Conservation (phyloP, 2,329 filamentous ascomycete species). For the Microcyclospora pomicola region DNA sequence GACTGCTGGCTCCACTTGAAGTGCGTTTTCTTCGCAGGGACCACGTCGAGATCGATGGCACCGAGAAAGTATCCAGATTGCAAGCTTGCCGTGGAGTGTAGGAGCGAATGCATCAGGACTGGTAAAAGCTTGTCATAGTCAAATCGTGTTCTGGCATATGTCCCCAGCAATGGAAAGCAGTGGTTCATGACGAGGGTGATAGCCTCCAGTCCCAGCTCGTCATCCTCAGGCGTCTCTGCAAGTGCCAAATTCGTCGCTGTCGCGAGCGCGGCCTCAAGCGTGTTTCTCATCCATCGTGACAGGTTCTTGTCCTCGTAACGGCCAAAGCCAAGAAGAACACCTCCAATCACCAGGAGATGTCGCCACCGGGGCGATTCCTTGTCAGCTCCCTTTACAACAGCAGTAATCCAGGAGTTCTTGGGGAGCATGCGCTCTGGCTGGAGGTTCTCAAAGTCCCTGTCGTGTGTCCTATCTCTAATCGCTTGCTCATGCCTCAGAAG, state of each 20-base stretch:
- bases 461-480: slow-evolving; percentile 14
- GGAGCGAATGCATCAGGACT: slow-evolving; percentile 51
- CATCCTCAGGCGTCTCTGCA: slow-evolving; percentile 38
- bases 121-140: slow-evolving; percentile 58
- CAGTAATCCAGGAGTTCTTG: slow-evolving; percentile 44
- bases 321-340: slow-evolving; percentile 65
- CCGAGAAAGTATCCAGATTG: slow-evolving; percentile 62
- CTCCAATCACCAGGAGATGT: slow-evolving; percentile 67
- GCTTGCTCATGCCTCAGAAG: slow-evolving; percentile 36
- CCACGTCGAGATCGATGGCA: slow-evolving; percentile 53
- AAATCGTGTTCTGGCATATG: slow-evolving; percentile 43
- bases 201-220: slow-evolving; percentile 33
- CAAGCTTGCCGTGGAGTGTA: slow-evolving; percentile 58
- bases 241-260: slow-evolving; percentile 65
- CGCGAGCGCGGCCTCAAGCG: slow-evolving; percentile 59
- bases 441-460: slow-evolving; percentile 14
- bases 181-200: slow-evolving; percentile 64
- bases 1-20: slow-evolving; percentile 51
- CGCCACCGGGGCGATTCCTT: slow-evolving; percentile 59
- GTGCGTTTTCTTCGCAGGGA: slow-evolving; percentile 36
- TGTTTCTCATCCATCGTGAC: slow-evolving; percentile 48
- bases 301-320: slow-evolving; percentile 48
- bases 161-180: slow-evolving; percentile 57
- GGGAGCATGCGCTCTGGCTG: slow-evolving; percentile 20
- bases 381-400: slow-evolving; percentile 46